Base-by-base conservation (phyloP, 2,329 filamentous ascomycete species). In the Myriosclerotinia curreyana region DNA sequence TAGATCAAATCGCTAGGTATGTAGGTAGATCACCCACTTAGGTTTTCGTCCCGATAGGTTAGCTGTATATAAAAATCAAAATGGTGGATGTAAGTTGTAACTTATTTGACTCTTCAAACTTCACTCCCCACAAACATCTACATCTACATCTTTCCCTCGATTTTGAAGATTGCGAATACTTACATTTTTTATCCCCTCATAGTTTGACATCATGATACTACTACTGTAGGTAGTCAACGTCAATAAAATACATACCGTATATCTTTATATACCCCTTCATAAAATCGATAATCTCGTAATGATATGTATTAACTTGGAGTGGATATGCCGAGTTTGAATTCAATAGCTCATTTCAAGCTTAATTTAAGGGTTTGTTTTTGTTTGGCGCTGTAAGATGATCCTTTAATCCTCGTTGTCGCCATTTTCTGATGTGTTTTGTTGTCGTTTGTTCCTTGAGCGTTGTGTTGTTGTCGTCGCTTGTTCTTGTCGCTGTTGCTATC, bases 271-370 rank as follows among this genome's bases (percentile, higher is more conserved):
- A 1, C 15, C 11, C 44, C 44, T 48, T 8, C 8, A 48, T 25
- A 2, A 22, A 12, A 22, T 1, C 44, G 22, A 22, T n/a, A 48
- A 48, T 12, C 25, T 15, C 8, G 25, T 48, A 22, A 8, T 12
- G 25, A 48, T 25, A 25, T 25, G 9, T n/a, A 22, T 5, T 22
- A 12, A 48, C 9, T 12, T 25, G 44, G 2, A 48, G n/a, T 48
- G n/a, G n/a, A 48, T 48, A 48, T n/a, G n/a, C 46, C 5, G 11
- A 22, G 9, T 48, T 4, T 9, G 11, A 48, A 5, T 28, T 31
- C 48, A 28, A 50, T 28, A 31, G 48, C 22, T 50, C 28, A 50
- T 50, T 50, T 50, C 48, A 50, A 28, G 48, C 48, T 50, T 28
- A 28, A 28, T 28, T 15, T 28, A 50, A 50, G 25, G 22, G 28